These are phyloP conservation scores for Xylariaceae sp. DNA, from an alignment of 2,329 filamentous ascomycete species.

Conservation along the genomic window DNA sequence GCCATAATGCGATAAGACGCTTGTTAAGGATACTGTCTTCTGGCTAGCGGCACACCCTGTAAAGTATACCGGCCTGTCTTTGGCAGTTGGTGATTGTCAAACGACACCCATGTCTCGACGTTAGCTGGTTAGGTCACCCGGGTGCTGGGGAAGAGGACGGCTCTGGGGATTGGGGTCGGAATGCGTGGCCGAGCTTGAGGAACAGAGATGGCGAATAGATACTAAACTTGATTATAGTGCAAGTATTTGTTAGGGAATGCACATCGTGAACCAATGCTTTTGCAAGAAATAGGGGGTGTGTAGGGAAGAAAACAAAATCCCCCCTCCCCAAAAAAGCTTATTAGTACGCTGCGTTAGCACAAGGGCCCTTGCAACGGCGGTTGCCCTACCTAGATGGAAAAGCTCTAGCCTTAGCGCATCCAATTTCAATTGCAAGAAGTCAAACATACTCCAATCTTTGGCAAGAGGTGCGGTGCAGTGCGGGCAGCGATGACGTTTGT, in stretches of 20 bases:
- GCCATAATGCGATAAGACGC: constrained; percentile 34
- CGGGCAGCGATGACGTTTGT: background rate
- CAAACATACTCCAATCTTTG: background rate
- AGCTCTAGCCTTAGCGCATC: background rate
- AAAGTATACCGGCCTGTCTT: constrained; percentile 2
- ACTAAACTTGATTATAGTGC: background rate
- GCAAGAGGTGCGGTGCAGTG: background rate
- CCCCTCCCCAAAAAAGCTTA: background rate
- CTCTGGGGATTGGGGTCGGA: background rate
- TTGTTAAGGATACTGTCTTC: constrained; percentile 9
- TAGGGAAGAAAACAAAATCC: constrained; percentile 1
- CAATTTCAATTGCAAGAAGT: background rate
- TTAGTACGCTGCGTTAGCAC: too few species aligned
- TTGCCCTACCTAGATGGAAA: background rate
- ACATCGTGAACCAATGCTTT: constrained; percentile 11
- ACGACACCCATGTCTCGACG: constrained; percentile 20
- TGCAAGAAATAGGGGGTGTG: background rate
- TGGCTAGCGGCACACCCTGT: constrained; percentile 5
- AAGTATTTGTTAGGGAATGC: constrained; percentile 6
- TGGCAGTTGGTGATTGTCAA: constrained; percentile 18
- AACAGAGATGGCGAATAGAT: background rate
- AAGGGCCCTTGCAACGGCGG: background rate
- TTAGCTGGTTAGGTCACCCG: too few species aligned
- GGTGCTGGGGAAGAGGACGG: constrained; percentile 1
- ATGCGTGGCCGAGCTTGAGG: background rate